Conservation (phyloP, 176 grass and related monocot genomes). For the Rhipidocladum racemiflorum region DNA sequence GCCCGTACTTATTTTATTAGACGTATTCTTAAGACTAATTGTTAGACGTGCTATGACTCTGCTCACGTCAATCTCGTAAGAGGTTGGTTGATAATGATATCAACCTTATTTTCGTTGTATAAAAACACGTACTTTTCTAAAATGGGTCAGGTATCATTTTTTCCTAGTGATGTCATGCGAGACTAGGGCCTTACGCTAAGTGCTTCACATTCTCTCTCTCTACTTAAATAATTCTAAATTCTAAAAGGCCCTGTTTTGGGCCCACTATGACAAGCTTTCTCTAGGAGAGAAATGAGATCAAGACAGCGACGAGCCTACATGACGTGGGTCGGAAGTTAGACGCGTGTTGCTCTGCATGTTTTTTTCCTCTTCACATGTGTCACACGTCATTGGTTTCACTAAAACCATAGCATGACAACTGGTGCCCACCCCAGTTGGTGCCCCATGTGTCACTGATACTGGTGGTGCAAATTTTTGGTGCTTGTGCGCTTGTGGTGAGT, state of each 20-base stretch:
- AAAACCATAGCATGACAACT: background rate
- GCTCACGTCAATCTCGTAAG: background rate
- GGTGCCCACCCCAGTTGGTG: background rate
- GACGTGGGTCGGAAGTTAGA: background rate
- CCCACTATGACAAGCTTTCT: background rate
- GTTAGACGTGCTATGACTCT: background rate
- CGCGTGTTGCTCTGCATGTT: background rate
- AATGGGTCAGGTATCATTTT: background rate
- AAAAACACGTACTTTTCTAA: background rate
- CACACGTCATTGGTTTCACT: background rate
- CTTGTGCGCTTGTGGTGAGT: background rate
- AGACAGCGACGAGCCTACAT: background rate
- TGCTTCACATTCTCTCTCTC: too few relatives aligned
- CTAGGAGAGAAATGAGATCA: background rate
- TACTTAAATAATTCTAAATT: background rate
- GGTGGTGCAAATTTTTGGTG: background rate
- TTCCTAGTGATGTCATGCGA: too few relatives aligned
- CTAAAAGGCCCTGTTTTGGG: background rate
- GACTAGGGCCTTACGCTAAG: too few relatives aligned
- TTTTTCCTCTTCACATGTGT: background rate
- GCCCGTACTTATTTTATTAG: background rate
- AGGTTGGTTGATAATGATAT: background rate
- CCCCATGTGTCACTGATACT: background rate
- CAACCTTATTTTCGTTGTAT: background rate
- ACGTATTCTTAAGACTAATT: background rate